Evolutionary conservation across 2,329 filamentous ascomycete genomes (phyloP), one percentile per base, ranked within the genome.

Genomic region (Eurotiales sp.): DNA sequence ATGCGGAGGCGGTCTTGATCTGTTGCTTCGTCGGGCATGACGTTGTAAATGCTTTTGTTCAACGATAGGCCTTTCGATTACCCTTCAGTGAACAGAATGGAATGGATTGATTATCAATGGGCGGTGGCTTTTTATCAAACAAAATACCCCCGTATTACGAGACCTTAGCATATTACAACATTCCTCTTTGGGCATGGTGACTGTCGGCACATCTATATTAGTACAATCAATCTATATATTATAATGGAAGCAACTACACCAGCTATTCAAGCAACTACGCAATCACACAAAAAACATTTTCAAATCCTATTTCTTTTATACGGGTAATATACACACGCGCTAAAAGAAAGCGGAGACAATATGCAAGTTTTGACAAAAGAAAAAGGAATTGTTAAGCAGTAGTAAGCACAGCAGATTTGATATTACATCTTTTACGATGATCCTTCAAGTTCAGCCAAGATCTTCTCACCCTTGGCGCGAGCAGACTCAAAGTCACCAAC

Each of bases 391-490:
- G 4, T 23, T 25, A 48, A 36, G 42, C 29, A 49, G 40, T 29
- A 27, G 43, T 65, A n/a, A 27, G 25, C 10, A 6, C 61, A 65
- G n/a, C n/a, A n/a, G n/a, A n/a, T n/a, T 67, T 61, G 69, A 67
- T 65, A 69, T 69, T 70, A 71, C 65, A 68, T 71, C 65, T 44
- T 44, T 46, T 74, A 77, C 59, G 66, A 77, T 67, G 77, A 61
- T 61, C 61, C 76, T 74, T 93, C 88, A 67, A 97, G 82, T 68
- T 97, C 93, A 66, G 93, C 91, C 73, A 99, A 80, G 82, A 99
- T 97, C 90, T 97, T 96, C 86, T 96, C 91, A 81, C 92, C 93
- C 90, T 99, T 99, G 70, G 82, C 85, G 73, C 88, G 88, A 64
- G 91, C 93, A 59, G 89, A 90, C 66, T 88, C 88, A 66, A 97